Evolutionary conservation across 2,329 filamentous ascomycete genomes (phyloP).

Genomic region (Chrysosporium queenslandicum): DNA sequence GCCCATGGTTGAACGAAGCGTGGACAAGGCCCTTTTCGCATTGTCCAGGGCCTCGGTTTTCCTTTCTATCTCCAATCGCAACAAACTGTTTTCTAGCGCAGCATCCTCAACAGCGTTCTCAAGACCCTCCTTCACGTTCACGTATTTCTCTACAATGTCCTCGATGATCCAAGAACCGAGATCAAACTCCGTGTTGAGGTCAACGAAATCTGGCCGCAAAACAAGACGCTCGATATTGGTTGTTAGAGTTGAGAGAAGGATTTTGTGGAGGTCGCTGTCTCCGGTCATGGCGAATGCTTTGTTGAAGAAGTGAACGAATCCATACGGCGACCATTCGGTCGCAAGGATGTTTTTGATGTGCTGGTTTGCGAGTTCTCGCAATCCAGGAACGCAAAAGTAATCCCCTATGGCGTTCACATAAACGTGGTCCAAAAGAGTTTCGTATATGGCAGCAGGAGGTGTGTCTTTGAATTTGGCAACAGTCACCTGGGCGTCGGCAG

Average conservation of each 20-base stretch:
- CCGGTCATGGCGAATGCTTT: not conserved
- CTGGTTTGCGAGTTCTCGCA: constrained; percentile 8
- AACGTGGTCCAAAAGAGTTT: not conserved
- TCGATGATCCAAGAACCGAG: not conserved
- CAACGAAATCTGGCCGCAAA: not conserved
- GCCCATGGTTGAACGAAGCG: not conserved
- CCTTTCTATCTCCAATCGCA: no score
- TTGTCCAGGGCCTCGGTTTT: not conserved
- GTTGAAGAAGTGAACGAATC: not conserved
- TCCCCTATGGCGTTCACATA: constrained; percentile 15
- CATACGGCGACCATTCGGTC: not conserved
- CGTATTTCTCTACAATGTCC: not conserved
- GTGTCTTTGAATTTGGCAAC: not conserved
- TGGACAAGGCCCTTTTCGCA: not conserved
- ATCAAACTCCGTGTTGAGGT: not conserved
- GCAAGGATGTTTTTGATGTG: constrained; percentile 7
- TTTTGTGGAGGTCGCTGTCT: constrained; percentile 7
- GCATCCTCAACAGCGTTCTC: no score
- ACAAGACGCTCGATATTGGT: constrained; percentile 4
- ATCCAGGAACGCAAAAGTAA: constrained; percentile 12
- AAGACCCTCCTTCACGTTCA: no score
- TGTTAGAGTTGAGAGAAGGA: not conserved
- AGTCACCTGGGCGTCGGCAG: not conserved
- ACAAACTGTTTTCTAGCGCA: no score
- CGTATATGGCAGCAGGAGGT: not conserved